A percentile compares a stretch with the other conserved stretches of the same genome.
These are phyloP conservation scores for Fusarium globosum DNA, from an alignment of 2,329 filamentous ascomycete genomes.

Conservation along the genomic window DNA sequence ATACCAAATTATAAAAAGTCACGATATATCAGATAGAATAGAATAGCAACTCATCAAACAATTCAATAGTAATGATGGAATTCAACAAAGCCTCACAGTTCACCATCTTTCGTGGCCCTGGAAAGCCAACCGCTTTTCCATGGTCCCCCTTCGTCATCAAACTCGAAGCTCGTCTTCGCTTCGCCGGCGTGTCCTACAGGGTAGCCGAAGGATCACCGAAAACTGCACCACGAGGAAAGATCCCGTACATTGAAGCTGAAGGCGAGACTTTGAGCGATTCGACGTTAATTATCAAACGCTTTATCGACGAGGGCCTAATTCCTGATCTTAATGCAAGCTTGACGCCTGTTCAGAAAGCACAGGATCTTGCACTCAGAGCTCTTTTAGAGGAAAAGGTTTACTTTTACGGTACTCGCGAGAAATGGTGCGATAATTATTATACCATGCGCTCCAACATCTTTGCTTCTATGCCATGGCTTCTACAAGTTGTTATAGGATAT, in stretches of 20 bases:
- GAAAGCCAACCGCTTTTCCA: conserved; percentile 53
- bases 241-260: conserved; percentile 64
- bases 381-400: conserved; percentile 70
- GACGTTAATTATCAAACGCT: conserved; percentile 61
- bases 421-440: conserved; percentile 70
- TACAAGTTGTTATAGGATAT: conserved; percentile 62
- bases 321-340: conserved; percentile 61
- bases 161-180: conserved; percentile 69
- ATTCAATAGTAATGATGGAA: neutral
- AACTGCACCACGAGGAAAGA: conserved; percentile 66
- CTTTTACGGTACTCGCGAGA: conserved; percentile 66
- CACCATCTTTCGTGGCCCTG: conserved; percentile 62
- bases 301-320: conserved; percentile 55
- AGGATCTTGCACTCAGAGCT: conserved; percentile 64
- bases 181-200: conserved; percentile 60
- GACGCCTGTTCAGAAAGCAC: conserved; percentile 51
- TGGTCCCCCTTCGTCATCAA: conserved; percentile 74
- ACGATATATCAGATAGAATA: neutral
- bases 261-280: conserved; percentile 60
- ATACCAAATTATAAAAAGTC: neutral
- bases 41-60: too few species aligned
- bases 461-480: conserved; percentile 60
- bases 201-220: conserved; percentile 56
- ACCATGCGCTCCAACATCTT: conserved; percentile 66
- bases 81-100: conserved; percentile 8